Base-by-base conservation (phyloP, 1,284 basidiomycete species). In the Naganishia cerealis region DNA sequence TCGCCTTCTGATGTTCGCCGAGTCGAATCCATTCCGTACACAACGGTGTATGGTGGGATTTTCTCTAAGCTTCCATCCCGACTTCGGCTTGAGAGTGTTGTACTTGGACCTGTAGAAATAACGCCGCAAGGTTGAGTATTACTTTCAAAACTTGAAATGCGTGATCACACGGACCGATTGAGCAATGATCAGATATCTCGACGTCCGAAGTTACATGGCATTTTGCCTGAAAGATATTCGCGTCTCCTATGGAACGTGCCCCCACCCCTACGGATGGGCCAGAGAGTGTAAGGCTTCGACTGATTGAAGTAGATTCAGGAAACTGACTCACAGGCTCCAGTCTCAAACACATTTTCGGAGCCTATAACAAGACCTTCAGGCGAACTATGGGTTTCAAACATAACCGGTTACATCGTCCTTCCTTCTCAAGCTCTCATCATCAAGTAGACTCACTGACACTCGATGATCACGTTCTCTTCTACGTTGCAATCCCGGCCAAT, bases 291-390 rank as follows among this genome's bases (percentile, higher is more conserved):
- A 68, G 65, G 61, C 57, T 26, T 54, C 39, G 26, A 58, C 68
- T 33, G 38, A 57, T 55, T 24, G 29, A 33, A 43, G 57, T 48
- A 21, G 38, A 38, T 10, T 58, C 39, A 62, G 39, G 56, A 53
- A 57, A 62, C 38, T 18, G 54, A 24, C 90, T 73, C 75, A 90
- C 92, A 87, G 78, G 89, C 92, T 12, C 89, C 91, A 58, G 95
- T 92, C 81, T 96, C 92, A 76, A 99, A 95, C 62, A 93, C 82
- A 78, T 97, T 98, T 68, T 90, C 86, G 75, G 94, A 88, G 13
- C 95, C 95, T 61, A 99, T 92, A 21, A 86, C 84, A 88, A 97
- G 91, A n/a, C 89, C 85, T 75, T 89, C 88, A 75, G 90, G 91
- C 57, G 86, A 81, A 73, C 89, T 90, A 10, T 9, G 29, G 36